These are phyloP conservation scores for Suhomyces prunicola DNA, from an alignment of 805 yeast genomes.

Conservation along the genomic window DNA sequence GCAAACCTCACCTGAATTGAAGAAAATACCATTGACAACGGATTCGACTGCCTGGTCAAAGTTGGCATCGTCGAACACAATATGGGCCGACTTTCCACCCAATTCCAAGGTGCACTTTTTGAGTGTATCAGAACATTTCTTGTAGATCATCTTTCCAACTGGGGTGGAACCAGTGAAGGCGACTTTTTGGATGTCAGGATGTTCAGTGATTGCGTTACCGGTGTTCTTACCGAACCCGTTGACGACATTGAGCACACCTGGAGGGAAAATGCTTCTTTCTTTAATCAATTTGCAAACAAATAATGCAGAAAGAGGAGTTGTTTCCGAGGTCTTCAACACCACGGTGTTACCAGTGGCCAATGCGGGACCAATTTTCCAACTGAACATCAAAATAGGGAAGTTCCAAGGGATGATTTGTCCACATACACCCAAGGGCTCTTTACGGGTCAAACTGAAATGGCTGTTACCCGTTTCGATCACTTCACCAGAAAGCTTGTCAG, in stretches of 20 bases:
- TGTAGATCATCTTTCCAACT: slow-evolving; percentile 69
- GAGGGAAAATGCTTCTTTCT: slow-evolving; percentile 73
- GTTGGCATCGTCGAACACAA: slow-evolving; percentile 62
- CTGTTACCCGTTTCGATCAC: slow-evolving; percentile 41
- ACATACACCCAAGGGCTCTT: slow-evolving; percentile 64
- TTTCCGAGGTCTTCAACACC: slow-evolving; percentile 69
- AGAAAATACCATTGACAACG: slow-evolving; percentile 62
- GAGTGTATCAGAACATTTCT: slow-evolving; percentile 59
- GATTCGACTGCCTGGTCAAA: slow-evolving; percentile 61
- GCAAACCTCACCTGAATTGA: slow-evolving; percentile 66
- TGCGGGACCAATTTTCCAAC: slow-evolving; percentile 83
- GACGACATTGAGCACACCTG: slow-evolving; percentile 69
- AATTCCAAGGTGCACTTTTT: slow-evolving; percentile 66
- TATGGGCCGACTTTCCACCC: slow-evolving; percentile 69
- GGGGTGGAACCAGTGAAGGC: slow-evolving; percentile 56
- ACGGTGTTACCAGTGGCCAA: slow-evolving; percentile 73
- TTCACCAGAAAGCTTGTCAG: slow-evolving; percentile 52
- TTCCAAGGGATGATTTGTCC: slow-evolving; percentile 74
- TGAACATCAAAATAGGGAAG: slow-evolving; percentile 65
- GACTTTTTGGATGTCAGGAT: slow-evolving; percentile 45
- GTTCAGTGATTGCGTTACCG: slow-evolving; percentile 64
- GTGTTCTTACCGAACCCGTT: slow-evolving; percentile 68
- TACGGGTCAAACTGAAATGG: slow-evolving; percentile 61
- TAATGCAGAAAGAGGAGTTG: slow-evolving; percentile 69
- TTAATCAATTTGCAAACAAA: slow-evolving; percentile 54